Evolutionary conservation across 148 eudicot species (phyloP).

Genomic region (Amaranthus cruentus): DNA sequence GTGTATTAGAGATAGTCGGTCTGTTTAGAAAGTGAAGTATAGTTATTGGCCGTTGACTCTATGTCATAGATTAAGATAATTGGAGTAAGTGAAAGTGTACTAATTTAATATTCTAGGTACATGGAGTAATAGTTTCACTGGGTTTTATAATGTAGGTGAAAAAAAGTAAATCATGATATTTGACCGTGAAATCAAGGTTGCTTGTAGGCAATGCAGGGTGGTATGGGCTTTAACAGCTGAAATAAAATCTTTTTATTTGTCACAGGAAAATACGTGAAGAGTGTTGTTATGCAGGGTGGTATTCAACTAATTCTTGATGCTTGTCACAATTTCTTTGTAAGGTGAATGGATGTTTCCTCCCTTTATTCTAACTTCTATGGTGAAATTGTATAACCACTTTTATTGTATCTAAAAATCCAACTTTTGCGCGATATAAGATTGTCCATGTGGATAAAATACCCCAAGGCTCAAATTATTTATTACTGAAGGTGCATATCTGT

Average conservation of each 20-base stretch:
- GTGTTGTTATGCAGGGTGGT: not conserved
- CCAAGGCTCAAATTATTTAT: not conserved
- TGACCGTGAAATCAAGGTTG: not conserved
- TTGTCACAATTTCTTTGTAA: not conserved
- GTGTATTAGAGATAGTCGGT: constrained; percentile 2
- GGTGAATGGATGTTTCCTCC: not conserved
- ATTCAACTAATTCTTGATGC: not conserved
- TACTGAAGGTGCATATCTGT: not conserved
- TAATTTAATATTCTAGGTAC: not conserved
- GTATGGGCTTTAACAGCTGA: not conserved
- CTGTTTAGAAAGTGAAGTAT: not conserved
- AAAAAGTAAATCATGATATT: not conserved
- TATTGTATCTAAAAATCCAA: too few relatives aligned
- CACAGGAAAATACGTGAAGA: not conserved
- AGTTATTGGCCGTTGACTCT: constrained; percentile 1
- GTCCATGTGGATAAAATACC: not conserved
- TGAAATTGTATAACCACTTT: not conserved
- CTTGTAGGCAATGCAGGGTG: not conserved
- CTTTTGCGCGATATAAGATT: too few relatives aligned
- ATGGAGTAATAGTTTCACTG: not conserved
- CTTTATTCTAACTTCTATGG: not conserved
- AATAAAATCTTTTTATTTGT: not conserved
- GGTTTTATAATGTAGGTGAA: not conserved
- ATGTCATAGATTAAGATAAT: not conserved
- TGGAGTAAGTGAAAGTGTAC: not conserved